These are phyloP conservation scores for Xanthoparmelia taractica DNA, from an alignment of 495 filamentous ascomycete genomes.

Conservation along the genomic window DNA sequence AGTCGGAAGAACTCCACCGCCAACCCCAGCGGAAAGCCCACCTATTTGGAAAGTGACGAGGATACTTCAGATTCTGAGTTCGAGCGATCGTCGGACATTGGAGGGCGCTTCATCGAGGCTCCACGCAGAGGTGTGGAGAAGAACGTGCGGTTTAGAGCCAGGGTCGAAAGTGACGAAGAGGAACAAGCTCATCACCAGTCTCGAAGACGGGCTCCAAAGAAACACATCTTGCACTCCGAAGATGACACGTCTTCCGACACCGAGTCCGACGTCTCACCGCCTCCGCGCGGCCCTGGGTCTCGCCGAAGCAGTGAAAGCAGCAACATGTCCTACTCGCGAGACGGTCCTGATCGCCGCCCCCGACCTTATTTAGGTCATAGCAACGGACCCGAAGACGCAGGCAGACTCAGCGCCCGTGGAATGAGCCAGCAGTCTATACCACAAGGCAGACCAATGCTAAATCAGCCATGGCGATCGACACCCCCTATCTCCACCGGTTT, in stretches of 20 bases:
- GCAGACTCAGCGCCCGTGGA: not conserved
- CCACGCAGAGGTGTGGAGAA: slow-evolving; percentile 27
- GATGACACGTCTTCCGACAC: slow-evolving; percentile 20
- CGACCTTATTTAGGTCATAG: slow-evolving; percentile 17
- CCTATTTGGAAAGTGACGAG: slow-evolving; percentile 27
- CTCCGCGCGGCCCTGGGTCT: slow-evolving; percentile 1
- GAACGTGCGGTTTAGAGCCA: slow-evolving; percentile 35
- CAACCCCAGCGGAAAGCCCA: not conserved
- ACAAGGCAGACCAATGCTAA: slow-evolving; percentile 5
- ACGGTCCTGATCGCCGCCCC: slow-evolving; percentile 14
- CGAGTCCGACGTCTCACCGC: slow-evolving; percentile 15
- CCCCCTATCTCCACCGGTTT: slow-evolving; percentile 5
- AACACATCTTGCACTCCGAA: slow-evolving; percentile 27
- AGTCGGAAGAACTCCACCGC: not conserved
- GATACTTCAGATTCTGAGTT: slow-evolving; percentile 29
- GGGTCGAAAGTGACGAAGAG: slow-evolving; percentile 38
- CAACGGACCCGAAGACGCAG: slow-evolving; percentile 17
- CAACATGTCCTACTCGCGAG: slow-evolving; percentile 10
- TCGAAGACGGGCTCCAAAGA: slow-evolving; percentile 22
- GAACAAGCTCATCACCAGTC: slow-evolving; percentile 21
- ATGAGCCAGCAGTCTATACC: slow-evolving; percentile 9
- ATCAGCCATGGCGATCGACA: slow-evolving; percentile 13
- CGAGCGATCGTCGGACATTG: slow-evolving; percentile 24
- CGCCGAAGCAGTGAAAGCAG: slow-evolving; percentile 14
- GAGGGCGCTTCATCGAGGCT: slow-evolving; percentile 37